phyloP scores from a whole-genome alignment of 1,284 basidiomycete species.

The Inonotus obliquus region DNA sequence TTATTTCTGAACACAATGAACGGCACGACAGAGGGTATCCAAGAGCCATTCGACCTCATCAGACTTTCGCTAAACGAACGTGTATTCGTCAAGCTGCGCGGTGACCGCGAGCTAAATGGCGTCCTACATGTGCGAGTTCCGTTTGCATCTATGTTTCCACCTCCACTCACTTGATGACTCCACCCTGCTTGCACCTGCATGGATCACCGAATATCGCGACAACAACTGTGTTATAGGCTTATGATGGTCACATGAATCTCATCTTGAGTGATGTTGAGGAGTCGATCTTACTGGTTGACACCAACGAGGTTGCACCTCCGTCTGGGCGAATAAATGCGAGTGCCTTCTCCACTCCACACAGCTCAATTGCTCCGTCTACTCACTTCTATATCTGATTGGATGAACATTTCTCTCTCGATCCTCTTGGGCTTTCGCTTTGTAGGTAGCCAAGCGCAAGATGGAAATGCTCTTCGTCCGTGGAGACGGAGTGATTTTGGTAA shows the following conservation, averaged over 20 bases:
- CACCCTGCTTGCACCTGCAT: not conserved
- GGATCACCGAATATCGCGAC: not conserved
- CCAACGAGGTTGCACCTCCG: slow-evolving; percentile 47
- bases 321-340: slow-evolving; percentile 61
- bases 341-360: slow-evolving; percentile 1
- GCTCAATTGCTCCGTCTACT: not conserved
- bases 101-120: slow-evolving; percentile 90
- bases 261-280: slow-evolving; percentile 98
- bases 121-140: slow-evolving; percentile 77
- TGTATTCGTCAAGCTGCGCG: slow-evolving; percentile 93
- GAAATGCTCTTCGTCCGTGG: slow-evolving; percentile 99
- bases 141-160: not conserved
- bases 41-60: slow-evolving; percentile 98
- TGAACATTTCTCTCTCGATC: not conserved
- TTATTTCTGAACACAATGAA: slow-evolving; percentile 53
- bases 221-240: slow-evolving; percentile 69
- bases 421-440: slow-evolving; percentile 15
- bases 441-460: slow-evolving; percentile 93
- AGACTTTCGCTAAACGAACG: slow-evolving; percentile 94
- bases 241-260: slow-evolving; percentile 99
- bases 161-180: not conserved
- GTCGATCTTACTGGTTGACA: slow-evolving; percentile 88
- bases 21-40: slow-evolving; percentile 70
- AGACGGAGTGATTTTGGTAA: slow-evolving; percentile 87
- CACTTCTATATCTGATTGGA: not conserved